Conservation (phyloP, 176 grass and related monocot species). For the Lolium rigidum region DNA sequence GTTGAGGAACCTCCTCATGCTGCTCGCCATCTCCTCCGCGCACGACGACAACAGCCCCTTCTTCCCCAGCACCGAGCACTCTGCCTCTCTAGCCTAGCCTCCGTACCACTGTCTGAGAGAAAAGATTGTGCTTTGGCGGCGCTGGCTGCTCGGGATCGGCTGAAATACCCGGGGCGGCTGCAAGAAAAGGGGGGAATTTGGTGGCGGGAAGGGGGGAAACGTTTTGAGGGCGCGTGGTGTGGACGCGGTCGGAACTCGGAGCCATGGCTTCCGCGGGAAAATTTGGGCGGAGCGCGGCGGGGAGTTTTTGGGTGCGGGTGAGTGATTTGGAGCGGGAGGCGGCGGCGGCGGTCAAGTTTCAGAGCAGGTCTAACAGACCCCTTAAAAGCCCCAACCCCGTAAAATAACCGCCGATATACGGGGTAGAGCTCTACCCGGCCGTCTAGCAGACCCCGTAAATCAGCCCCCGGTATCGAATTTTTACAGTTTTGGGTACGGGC, state of each 20-base stretch:
- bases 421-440: too few relatives aligned
- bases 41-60: slow-evolving; percentile 9
- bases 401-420: too few relatives aligned
- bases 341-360: too few relatives aligned
- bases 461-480: too few relatives aligned
- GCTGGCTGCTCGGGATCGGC: background rate
- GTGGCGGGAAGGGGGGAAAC: slow-evolving; percentile 44
- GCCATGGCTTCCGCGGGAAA: slow-evolving; percentile 21
- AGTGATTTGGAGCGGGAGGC: background rate
- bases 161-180: slow-evolving; percentile 34
- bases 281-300: slow-evolving; percentile 14
- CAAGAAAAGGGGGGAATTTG: background rate
- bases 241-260: background rate
- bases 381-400: too few relatives aligned
- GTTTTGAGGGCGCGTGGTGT: too few relatives aligned
- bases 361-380: too few relatives aligned
- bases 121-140: background rate
- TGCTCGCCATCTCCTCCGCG: slow-evolving; percentile 48
- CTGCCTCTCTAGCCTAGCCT: background rate
- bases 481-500: too few relatives aligned
- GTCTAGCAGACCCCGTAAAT: too few relatives aligned
- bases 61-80: background rate
- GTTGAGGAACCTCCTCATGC: slow-evolving; percentile 80
- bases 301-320: background rate
- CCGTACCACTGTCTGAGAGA: background rate